These are phyloP conservation scores for Eucalyptus sp. DNA, from an alignment of 345 rosid genomes.

Conservation along the genomic window DNA sequence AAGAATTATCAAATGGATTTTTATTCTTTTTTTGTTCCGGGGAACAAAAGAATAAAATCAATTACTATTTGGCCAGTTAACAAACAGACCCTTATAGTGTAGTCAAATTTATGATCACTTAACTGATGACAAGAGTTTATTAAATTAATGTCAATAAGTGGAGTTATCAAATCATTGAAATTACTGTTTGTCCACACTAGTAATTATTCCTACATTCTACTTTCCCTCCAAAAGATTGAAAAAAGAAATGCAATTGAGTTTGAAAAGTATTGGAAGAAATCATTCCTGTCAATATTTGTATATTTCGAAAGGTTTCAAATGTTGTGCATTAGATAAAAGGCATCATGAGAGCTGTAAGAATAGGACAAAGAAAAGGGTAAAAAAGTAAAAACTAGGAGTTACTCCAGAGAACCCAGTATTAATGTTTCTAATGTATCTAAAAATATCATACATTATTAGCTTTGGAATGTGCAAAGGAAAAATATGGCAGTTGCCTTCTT, in stretches of 20 bases:
- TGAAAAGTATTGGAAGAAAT: background rate
- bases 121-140: background rate
- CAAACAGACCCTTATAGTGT: background rate
- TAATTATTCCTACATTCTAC: background rate
- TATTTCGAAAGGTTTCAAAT: background rate
- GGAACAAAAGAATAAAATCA: too few species aligned
- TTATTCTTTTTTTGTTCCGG: too few species aligned
- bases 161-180: background rate
- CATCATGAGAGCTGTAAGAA: background rate
- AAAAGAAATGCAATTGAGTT: background rate
- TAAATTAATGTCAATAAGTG: background rate
- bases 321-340: background rate
- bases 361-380: background rate
- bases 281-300: background rate
- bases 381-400: background rate
- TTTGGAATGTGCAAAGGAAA: background rate
- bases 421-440: background rate
- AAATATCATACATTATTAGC: background rate
- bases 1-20: too few species aligned
- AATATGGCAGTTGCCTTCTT: background rate
- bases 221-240: background rate
- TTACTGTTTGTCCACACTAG: background rate
- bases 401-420: background rate
- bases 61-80: too few species aligned
- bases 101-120: background rate